Evolutionary conservation across 2,329 filamentous ascomycete species (phyloP), one percentile per base, ranked within the genome.

Genomic region (Pestalotiopsis sp.): DNA sequence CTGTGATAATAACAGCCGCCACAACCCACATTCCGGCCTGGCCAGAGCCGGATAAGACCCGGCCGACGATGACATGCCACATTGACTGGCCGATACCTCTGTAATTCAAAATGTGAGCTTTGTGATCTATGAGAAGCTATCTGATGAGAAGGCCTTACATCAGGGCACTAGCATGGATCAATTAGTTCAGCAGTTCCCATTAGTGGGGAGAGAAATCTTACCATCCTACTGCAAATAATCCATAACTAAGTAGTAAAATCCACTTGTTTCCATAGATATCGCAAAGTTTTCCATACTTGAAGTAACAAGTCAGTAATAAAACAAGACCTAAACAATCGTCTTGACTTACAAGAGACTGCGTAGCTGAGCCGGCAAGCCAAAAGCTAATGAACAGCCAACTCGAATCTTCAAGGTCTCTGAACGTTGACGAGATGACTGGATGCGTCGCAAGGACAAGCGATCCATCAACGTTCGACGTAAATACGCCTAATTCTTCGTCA

Each of bases 391-490:
- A 84, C 12, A 89, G 74, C 87, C 88, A 89, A 69, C 84, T 88
- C 3, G 88, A 89, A 65, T 87, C 83, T n/a, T 82, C 83, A 4
- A 91, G 75, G 39, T 83, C 82, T 66, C 85, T 80, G 72, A 91
- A 91, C 66, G 90, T 86, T 7, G 88, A 91, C 0, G 88, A 86
- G 66, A 91, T 89, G 4, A 82, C 82, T 0, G 87, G 86, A 68
- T 91, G 88, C 0, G 91, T 92, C 0, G 92, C 91, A 31, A 52
- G 45, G 12, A 52, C 45, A 14, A 52, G 45, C 20, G 45, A 52
- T 6, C 45, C 45, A 20, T 52, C 45, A 2, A 52, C 45, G 9
- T 52, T 52, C 3, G 45, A 52, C 6, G 45, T 52, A 3, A 52
- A 52, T 14, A 52, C 45, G 12, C 45, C 45, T 52, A 52, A 17